Percentiles rank a stretch among this genome's conserved stretches.
Conservation (phyloP, 176 grass and related monocot species). For the Oryza glumipatula region DNA sequence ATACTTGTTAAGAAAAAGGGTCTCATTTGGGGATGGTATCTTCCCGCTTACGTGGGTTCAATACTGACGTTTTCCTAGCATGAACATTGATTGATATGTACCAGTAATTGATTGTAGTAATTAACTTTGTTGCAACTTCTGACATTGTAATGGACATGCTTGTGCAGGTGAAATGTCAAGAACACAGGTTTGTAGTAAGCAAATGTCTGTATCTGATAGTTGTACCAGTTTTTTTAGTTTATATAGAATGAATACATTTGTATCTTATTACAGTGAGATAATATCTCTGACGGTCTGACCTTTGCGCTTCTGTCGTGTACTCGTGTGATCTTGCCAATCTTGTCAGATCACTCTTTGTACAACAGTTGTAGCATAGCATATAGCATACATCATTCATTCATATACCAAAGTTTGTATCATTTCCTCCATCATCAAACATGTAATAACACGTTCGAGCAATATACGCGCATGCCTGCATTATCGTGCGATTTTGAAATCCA, state of each 20-base stretch:
- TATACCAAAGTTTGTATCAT: conserved; percentile 13
- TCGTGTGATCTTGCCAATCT: background rate
- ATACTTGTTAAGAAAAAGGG: background rate
- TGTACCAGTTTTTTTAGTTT: conserved; percentile 24
- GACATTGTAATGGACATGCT: conserved; percentile 1
- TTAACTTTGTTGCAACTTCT: conserved; percentile 32
- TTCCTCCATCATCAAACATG: conserved; percentile 22
- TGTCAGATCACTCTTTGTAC: conserved; percentile 17
- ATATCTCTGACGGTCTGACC: background rate
- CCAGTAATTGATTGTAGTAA: conserved; percentile 5
- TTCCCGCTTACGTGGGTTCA: background rate
- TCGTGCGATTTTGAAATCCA: background rate
- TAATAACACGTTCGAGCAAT: background rate
- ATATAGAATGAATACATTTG: conserved; percentile 10
- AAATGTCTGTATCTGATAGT: conserved; percentile 34
- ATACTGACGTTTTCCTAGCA: conserved; percentile 8
- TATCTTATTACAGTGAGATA: conserved; percentile 16
- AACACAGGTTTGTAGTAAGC: conserved; percentile 36
- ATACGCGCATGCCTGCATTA: background rate
- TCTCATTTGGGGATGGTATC: background rate
- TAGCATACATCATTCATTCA: conserved; percentile 30
- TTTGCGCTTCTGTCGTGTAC: background rate
- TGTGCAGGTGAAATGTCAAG: conserved; percentile 52
- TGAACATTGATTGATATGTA: background rate
- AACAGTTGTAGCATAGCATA: conserved; percentile 38